phyloP scores from a whole-genome alignment of 192 early-diverging fungal genomes.

The Cetraspora pellucida region DNA sequence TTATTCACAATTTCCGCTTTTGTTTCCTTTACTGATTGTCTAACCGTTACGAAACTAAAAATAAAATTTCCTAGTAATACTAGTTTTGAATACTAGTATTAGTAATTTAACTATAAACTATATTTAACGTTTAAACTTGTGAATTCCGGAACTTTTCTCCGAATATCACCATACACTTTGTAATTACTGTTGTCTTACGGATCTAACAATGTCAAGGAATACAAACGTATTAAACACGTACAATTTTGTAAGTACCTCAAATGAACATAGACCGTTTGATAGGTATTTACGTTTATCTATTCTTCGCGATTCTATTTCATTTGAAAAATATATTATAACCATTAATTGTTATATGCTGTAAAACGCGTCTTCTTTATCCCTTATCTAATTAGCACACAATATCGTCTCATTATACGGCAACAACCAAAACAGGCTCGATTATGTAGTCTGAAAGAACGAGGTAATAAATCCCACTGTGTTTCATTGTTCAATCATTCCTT shows the following conservation, averaged over 20 bases:
- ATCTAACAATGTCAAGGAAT: conserved; percentile 22
- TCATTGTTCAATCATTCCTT: not conserved
- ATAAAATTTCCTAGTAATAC: too few species aligned
- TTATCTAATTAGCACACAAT: conserved; percentile 37
- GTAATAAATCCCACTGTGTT: conserved; percentile 39
- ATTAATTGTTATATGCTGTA: not conserved
- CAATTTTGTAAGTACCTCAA: conserved; percentile 28
- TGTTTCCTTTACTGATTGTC: too few species aligned
- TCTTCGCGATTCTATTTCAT: not conserved
- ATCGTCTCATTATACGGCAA: conserved; percentile 71
- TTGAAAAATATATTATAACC: not conserved
- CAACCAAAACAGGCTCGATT: conserved; percentile 84
- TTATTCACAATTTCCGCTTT: too few species aligned
- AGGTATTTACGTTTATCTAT: conserved; percentile 13
- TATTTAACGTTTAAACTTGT: too few species aligned
- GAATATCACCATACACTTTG: too few species aligned
- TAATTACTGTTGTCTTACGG: too few species aligned
- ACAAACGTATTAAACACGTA: conserved; percentile 27
- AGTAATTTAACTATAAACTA: too few species aligned
- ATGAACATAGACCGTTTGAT: conserved; percentile 9
- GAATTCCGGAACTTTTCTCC: too few species aligned
- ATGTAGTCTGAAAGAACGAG: conserved; percentile 90
- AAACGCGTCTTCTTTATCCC: not conserved
- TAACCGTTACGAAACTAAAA: too few species aligned
- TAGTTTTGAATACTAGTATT: too few species aligned